Conservation (phyloP, 306 rosid genomes). For the Sphenostylis stenocarpa region DNA sequence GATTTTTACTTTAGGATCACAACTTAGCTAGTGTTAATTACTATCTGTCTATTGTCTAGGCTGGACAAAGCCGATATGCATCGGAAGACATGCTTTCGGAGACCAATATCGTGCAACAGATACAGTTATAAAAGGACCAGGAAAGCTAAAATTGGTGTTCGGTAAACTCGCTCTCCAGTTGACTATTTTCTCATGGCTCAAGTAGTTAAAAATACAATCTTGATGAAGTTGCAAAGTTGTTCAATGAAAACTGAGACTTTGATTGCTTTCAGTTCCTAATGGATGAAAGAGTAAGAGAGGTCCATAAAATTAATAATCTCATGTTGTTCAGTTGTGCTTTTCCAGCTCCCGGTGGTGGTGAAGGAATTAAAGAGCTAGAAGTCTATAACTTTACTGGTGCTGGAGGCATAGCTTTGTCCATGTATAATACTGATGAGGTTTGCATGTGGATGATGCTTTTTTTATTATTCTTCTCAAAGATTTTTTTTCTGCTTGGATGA, state of each 20-base stretch:
- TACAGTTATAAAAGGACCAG: constrained; percentile 77
- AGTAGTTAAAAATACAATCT: constrained; percentile 25
- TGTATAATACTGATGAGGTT: constrained; percentile 99
- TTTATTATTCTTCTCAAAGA: constrained; percentile 10
- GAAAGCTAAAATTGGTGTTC: constrained; percentile 80
- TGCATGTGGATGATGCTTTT: constrained; percentile 2
- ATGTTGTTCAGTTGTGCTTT: constrained; percentile 6
- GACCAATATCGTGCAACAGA: constrained; percentile 97
- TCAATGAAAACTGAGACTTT: not conserved
- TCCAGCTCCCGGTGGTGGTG: constrained; percentile 71
- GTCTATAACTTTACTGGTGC: constrained; percentile 84
- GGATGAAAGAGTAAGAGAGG: not conserved
- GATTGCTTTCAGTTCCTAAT: not conserved
- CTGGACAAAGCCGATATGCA: constrained; percentile 95
- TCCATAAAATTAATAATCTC: constrained; percentile 26
- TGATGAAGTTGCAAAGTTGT: constrained; percentile 18
- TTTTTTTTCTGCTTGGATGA: not conserved
- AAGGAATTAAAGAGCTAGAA: constrained; percentile 68
- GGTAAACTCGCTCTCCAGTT: constrained; percentile 54
- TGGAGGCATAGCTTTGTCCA: constrained; percentile 89
- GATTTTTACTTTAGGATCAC: constrained; percentile 10
- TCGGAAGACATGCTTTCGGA: constrained; percentile 98
- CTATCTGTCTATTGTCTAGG: constrained; percentile 47
- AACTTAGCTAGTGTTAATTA: constrained; percentile 20
- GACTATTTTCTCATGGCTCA: constrained; percentile 19